phyloP scores from a whole-genome alignment of 2,329 filamentous ascomycete species.

The Fusarium denticulatum region DNA sequence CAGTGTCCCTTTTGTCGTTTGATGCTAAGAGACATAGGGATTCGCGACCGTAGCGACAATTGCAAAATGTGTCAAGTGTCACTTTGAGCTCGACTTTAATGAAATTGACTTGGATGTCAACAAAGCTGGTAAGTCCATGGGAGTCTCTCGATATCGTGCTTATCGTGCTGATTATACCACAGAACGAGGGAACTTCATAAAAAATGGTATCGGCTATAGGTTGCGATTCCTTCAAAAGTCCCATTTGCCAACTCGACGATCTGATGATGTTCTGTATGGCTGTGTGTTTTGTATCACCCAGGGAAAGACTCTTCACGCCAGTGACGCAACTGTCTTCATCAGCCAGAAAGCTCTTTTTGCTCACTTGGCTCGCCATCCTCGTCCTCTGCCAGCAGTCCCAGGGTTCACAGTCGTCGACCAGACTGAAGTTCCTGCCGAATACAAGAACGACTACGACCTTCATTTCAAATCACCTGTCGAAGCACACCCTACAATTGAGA shows the following conservation, averaged over 20 bases:
- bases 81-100: conserved; percentile 64
- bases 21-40: conserved; percentile 46
- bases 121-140: conserved; percentile 53
- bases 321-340: conserved; percentile 67
- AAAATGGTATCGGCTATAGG: conserved; percentile 60
- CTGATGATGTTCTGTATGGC: conserved; percentile 64
- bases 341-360: conserved; percentile 61
- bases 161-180: conserved; percentile 15
- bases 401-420: conserved; percentile 61
- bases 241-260: conserved; percentile 59
- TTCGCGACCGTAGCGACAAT: conserved; percentile 54
- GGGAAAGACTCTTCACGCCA: conserved; percentile 61
- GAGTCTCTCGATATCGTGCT: not conserved
- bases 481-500: conserved; percentile 55
- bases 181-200: conserved; percentile 60
- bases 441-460: conserved; percentile 63
- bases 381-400: conserved; percentile 60
- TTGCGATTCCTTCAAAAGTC: conserved; percentile 66
- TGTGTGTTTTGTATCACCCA: conserved; percentile 64
- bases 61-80: conserved; percentile 63
- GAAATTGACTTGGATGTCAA: conserved; percentile 63
- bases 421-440: conserved; percentile 50
- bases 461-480: conserved; percentile 56
- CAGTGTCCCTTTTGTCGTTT: not conserved
- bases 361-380: conserved; percentile 63